phyloP scores from a whole-genome alignment of 805 yeast genomes.

The Hanseniaspora meyeri region DNA sequence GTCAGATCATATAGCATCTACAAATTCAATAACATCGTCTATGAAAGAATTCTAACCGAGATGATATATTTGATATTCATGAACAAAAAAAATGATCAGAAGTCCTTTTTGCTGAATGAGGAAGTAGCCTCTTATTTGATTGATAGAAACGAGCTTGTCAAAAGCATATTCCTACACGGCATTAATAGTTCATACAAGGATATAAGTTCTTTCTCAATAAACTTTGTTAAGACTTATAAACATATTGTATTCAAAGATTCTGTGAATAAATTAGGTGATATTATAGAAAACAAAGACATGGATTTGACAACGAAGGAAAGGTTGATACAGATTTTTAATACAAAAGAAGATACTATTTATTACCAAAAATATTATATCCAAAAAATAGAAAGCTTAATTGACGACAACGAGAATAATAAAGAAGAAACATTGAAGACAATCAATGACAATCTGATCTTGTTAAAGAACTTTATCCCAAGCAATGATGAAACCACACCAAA shows the following conservation, averaged over 20 bases:
- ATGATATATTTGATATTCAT: constrained; percentile 4
- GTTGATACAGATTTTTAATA: background rate
- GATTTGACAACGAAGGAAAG: background rate
- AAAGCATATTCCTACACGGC: background rate
- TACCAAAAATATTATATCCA: background rate
- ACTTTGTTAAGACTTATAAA: background rate
- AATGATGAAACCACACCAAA: background rate
- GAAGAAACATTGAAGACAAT: background rate
- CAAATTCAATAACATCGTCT: constrained; percentile 2
- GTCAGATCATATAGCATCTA: background rate
- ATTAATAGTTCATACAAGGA: background rate
- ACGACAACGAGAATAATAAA: background rate
- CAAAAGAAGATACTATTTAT: background rate
- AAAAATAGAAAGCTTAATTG: background rate
- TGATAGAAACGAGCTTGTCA: background rate
- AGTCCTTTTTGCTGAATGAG: background rate
- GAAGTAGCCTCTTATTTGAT: background rate
- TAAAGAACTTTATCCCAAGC: background rate
- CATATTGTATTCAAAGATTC: background rate
- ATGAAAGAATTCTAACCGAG: background rate
- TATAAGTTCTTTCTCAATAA: background rate
- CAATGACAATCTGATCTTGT: background rate
- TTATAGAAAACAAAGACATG: background rate
- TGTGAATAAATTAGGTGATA: background rate
- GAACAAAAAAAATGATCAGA: background rate